Conservation (phyloP, 805 yeast species). For the Candida wancherniae region DNA sequence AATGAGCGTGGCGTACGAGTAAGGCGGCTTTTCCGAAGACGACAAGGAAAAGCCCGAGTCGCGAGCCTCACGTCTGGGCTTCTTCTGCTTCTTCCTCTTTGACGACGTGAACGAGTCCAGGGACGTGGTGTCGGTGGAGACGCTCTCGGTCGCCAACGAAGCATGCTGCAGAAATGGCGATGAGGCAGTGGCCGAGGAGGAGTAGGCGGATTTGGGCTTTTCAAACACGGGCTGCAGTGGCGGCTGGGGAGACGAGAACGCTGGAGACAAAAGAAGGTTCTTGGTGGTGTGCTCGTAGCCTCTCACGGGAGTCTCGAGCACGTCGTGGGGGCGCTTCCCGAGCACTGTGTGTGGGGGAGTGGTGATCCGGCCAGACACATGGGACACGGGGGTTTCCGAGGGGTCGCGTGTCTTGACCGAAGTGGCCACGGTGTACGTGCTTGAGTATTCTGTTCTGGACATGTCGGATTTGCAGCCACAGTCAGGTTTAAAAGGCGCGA, state of each 20-base stretch:
- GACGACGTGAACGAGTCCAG: too few relatives aligned
- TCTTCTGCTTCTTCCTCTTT: conserved; percentile 24
- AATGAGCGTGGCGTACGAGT: conserved; percentile 87
- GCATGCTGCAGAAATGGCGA: conserved; percentile 9
- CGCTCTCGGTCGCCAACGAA: conserved; percentile 1
- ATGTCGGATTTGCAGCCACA: too few relatives aligned
- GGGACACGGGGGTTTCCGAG: conserved; percentile 24
- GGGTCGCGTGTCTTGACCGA: conserved; percentile 1
- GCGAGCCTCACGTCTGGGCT: conserved; percentile 24
- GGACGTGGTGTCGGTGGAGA: too few relatives aligned
- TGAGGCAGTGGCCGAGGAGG: conserved; percentile 12
- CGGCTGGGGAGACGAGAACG: conserved; percentile 49
- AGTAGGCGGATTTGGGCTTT: conserved; percentile 2
- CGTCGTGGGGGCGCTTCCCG: conserved; percentile 14
- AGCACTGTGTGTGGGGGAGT: conserved; percentile 34
- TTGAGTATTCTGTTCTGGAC: conserved; percentile 13
- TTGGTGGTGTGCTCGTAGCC: conserved; percentile 6
- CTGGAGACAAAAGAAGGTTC: conserved; percentile 33
- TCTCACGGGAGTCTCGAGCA: conserved; percentile 19
- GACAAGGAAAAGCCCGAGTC: conserved; percentile 40
- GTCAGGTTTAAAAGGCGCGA: too few relatives aligned
- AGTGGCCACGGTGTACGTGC: conserved; percentile 8
- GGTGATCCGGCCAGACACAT: conserved; percentile 23
- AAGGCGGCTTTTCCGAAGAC: conserved; percentile 79
- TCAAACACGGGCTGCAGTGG: conserved; percentile 12